Evolutionary conservation across 768 basidiomycete genomes (phyloP), one percentile per base, ranked within the genome.

Genomic region (Panaeolus papilionaceus): DNA sequence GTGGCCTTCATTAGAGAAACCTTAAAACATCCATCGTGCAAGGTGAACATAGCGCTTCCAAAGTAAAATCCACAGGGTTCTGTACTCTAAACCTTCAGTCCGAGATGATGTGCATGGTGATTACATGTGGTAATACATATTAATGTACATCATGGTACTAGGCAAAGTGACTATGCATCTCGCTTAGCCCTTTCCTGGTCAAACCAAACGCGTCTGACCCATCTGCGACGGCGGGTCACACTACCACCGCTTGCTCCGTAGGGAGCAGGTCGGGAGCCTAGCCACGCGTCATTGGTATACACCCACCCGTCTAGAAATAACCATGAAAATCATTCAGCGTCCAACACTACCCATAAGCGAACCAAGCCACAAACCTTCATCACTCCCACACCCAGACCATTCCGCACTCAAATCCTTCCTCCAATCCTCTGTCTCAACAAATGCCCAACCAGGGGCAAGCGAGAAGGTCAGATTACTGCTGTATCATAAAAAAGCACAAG

Each of bases 401-500:
- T 72, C 74, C 3, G 84, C 90, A 33, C 79, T 78, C 7, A 88
- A 63, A 76, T 94, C 93, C 33, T 86, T 83, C 63, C 89, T 81
- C 93, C 93, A 95, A 64, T 90, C 88, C 71, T 95, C 93, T 0
- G 89, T 89, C 68, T 88, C 85, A 7, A 94, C 86, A 67, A 93
- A 94, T 1, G 81, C 74, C 92, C 92, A 94, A 0, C 89, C 89
- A 3, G 86, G 83, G 2, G 88, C 85, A n/a, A 95, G 87, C 8
- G 88, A 86, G 71, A 94, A 93, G 2, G 91, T 92, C 65, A 94
- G 83, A 81, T 92, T 92, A 77, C 92, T 94, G 82, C 89, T 92
- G 38, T 65, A 72, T 28, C 38, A 58, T 51, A 72, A 65, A 42
- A 54, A 66, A 63, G 49, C 11, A 33, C 33, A 58, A 33, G 54